Evolutionary conservation across 2,329 filamentous ascomycete genomes (phyloP), one percentile per base, ranked within the genome.

Genomic region (Pyrenochaeta sp.): DNA sequence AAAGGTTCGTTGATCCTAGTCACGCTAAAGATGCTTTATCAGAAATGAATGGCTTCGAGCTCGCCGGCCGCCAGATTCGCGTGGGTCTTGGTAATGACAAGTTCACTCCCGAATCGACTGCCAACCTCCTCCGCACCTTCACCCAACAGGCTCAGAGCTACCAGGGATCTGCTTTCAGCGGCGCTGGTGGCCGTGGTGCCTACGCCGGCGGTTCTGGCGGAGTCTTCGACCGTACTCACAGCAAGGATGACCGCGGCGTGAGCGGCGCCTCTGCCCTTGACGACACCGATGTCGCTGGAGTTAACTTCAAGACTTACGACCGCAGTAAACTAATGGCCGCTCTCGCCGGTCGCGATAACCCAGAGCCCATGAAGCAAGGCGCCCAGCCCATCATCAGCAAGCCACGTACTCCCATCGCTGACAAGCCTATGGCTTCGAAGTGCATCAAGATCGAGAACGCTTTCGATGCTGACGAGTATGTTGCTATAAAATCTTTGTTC

Each of bases 11-110:
- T 73, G 91, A 98, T 75, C 93, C 94, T 58, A 88, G 88, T 65
- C 89, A 97, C 79, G 95, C 95, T 75, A 92, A 94, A 76, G 92
- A 97, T 78, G 96, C 95, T 61, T 84, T 99, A 65, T 93, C 97
- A 79, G 97, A 97, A 82, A 97, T 99, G 94, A 99, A 99, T 81
- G 93, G 94, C 65, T 99, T 98, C 82, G 95, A 98, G 81, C 89
- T 99, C 70, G 95, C 95, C 73, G 93, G 93, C 80, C 93, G 95
- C 77, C 93, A 93, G 65, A 98, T 99, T 78, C 93, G 95, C 77
- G 96, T 99, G 79, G 95, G 95, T 80, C 92, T 99, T 83, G 95
- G 95, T 81, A 99, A 97, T 84, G 95, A 99, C 91, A 98, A 98
- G 88, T 98, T 98, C 82, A 98, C 93, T 81, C 91, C 93, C 75